These are phyloP conservation scores for Penicillium simplicissimum DNA, from an alignment of 495 filamentous ascomycete species.

Conservation along the genomic window DNA sequence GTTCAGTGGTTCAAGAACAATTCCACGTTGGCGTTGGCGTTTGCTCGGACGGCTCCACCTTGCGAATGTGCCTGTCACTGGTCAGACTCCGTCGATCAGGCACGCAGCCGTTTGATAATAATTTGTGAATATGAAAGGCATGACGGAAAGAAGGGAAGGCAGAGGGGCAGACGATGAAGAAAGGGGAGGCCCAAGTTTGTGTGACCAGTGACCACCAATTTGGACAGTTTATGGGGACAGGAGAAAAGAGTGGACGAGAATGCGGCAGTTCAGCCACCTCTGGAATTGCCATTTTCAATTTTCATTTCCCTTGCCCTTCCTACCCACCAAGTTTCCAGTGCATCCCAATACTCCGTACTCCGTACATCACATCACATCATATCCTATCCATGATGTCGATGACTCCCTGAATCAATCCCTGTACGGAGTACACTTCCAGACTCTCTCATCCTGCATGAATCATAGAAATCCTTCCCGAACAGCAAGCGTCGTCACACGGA, in stretches of 20 bases:
- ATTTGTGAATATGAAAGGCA: not conserved
- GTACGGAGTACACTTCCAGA: not conserved
- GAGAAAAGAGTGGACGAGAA: not conserved
- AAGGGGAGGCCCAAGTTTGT: not conserved
- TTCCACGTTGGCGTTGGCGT: constrained; percentile 2
- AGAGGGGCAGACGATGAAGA: not conserved
- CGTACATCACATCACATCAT: not conserved
- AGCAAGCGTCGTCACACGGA: not conserved
- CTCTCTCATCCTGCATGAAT: constrained; percentile 3
- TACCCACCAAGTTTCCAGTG: not conserved
- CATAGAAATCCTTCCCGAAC: not conserved
- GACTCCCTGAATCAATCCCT: not conserved
- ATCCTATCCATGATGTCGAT: not conserved
- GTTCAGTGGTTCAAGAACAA: too few relatives aligned
- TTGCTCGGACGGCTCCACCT: constrained; percentile 18
- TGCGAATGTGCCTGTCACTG: too few relatives aligned
- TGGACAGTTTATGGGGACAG: too few relatives aligned
- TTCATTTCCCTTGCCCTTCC: not conserved
- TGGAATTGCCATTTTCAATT: not conserved
- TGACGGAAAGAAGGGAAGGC: not conserved
- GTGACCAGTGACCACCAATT: too few relatives aligned
- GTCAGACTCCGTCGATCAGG: constrained; percentile 34
- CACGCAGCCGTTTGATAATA: constrained; percentile 9
- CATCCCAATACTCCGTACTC: not conserved
- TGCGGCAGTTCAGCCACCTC: not conserved